Base-by-base conservation (phyloP, 2,329 filamentous ascomycete species). In the Geosmithia morbida region DNA sequence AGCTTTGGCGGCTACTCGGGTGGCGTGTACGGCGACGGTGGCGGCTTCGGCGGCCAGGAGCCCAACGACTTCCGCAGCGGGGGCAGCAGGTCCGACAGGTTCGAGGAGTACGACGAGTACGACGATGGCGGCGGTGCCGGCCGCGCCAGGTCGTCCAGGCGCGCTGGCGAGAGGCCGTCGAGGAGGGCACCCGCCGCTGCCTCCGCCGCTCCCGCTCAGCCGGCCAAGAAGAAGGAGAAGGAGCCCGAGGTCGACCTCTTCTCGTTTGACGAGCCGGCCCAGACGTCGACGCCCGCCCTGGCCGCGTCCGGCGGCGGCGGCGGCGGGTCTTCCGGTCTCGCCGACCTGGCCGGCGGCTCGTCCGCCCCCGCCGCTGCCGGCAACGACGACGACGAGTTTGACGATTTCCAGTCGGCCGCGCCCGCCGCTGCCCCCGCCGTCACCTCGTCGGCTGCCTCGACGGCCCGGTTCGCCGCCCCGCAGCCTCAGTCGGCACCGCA, bases 91-190 rank as follows among this genome's bases (percentile, higher is more conserved):
- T 70, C 74, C 48, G 88, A 94, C 53, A 78, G 83, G 53, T 98
- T 96, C 56, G 90, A 97, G 56, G 92, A 96, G 65, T 98, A 98
- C 58, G 89, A 98, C 60, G 92, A 98, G 65, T 90, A 83, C 57
- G 90, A 97, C 48, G 92, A 95, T 57, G 87, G 75, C 41, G 66
- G 71, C 33, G 59, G 66, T 47, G 68, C 68, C 20, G 57, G 22
- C 22, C 22, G 62, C 1, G 56, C 62, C 46, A 68, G 71, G 55
- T 66, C 50, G 41, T 50, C 60, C 10, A 60, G 59, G 51, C 55
- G 55, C 50, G 55, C 62, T 6, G 33, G 11, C 33, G 64, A 66
- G 47, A 52, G 55, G 2, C 46, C 57, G 40, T 51, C 58, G 53
- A 72, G 74, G 56, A 63, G 68, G 8, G 58, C 63, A 7, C 70